Evolutionary conservation across 2,329 filamentous ascomycete species (phyloP), one percentile per base, ranked within the genome.

Genomic region (Ceratocystis destructans): DNA sequence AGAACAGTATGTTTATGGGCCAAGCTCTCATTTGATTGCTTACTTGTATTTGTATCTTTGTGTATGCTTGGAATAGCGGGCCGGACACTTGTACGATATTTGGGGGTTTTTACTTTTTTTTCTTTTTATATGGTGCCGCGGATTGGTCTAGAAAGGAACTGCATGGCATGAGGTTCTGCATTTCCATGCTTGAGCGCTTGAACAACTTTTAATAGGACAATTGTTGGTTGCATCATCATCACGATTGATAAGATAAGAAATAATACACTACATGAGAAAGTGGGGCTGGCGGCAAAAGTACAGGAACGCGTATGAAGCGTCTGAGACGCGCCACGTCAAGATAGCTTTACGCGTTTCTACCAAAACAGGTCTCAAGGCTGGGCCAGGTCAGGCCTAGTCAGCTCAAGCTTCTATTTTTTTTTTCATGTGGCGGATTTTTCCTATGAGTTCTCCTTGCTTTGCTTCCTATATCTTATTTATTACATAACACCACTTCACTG

Each of bases 1-100:
- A 90, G 75, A 88, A 94, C 73, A 94, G 86, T 70, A 92, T 92
- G 88, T 91, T 86, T 73, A 88, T 85, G 78, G 88, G 88, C 62
- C 86, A 90, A 74, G 88, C 88, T 50, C 77, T 92, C 72, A 88
- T 91, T 67, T 90, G 81, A 71, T 31, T 22, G 22, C 2, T 12
- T 59, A 31, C 5, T 59, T 46, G 61, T 53, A 25, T 50, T 50
- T 50, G 48, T 50, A 20, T 20, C 25, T 50, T 8, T 25, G 17
- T 25, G 3, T 53, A 20, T n/a, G 41, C 22, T 48, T 62, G 31
- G 15, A 15, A n/a, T 46, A 6, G 41, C 4, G 12, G 31, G 33
- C 31, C n/a, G 31, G 15, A 15, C 37, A 10, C 28, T 63, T 50
- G 55, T 59, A 59, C 55, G 55, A 59, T 59, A 61, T 62, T 61